These are phyloP conservation scores for Globisporangium rhizosaccharum DNA, from an alignment of 352 stramenopile genomes.

Conservation along the genomic window DNA sequence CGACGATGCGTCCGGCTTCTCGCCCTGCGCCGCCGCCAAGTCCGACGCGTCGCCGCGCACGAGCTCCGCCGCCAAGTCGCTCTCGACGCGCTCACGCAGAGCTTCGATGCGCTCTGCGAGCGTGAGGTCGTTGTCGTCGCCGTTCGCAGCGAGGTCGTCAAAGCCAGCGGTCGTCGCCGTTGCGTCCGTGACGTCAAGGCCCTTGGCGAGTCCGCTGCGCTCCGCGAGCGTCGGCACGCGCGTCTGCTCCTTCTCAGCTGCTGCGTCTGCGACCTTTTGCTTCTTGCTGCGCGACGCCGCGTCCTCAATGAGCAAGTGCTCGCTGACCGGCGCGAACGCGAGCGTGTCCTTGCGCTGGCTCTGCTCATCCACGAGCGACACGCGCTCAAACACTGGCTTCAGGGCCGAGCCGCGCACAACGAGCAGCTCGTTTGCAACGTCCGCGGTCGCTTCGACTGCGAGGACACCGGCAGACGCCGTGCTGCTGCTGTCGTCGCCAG, in stretches of 20 bases:
- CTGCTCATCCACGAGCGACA: constrained; percentile 55
- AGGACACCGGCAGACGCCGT: constrained; percentile 39
- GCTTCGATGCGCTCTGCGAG: constrained; percentile 74
- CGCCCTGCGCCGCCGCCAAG: constrained; percentile 15
- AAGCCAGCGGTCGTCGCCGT: constrained; percentile 25
- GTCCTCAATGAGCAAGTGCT: constrained; percentile 56
- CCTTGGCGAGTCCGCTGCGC: constrained; percentile 48
- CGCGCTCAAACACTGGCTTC: constrained; percentile 76
- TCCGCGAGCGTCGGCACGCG: constrained; percentile 73
- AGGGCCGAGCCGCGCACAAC: constrained; percentile 65
- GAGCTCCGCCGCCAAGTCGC: constrained; percentile 59
- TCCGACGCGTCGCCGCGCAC: constrained; percentile 38
- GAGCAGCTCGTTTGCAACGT: constrained; percentile 31
- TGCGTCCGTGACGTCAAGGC: constrained; percentile 56
- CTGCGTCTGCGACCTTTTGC: constrained; percentile 38
- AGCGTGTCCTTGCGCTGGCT: constrained; percentile 54
- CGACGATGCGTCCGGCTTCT: constrained; percentile 78
- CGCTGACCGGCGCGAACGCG: constrained; percentile 49
- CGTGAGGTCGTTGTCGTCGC: constrained; percentile 55
- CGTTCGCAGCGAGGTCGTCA: constrained; percentile 39
- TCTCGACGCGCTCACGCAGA: constrained; percentile 69
- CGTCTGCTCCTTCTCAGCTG: constrained; percentile 42
- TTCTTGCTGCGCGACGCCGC: constrained; percentile 49
- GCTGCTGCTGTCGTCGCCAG: constrained; percentile 16
- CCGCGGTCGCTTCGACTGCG: constrained; percentile 27